Evolutionary conservation across 208 protist genomes (phyloP).

Genomic region (Leishmania major): DNA sequence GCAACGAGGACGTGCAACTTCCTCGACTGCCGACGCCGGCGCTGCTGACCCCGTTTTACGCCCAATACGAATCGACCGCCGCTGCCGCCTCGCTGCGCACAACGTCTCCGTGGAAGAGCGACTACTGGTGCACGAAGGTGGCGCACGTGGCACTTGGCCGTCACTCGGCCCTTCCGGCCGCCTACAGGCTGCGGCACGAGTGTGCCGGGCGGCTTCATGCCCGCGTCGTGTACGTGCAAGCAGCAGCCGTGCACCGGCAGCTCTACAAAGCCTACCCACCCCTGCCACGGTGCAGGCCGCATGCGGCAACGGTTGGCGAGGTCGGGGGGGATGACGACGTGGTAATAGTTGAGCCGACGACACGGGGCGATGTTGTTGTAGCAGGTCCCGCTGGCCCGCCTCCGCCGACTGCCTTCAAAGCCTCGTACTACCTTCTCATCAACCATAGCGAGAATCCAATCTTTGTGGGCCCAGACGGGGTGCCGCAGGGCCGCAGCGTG

Average conservation of each 20-base stretch:
- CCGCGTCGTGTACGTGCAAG: slow-evolving; percentile 56
- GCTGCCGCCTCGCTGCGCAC: slow-evolving; percentile 1
- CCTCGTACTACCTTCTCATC: slow-evolving; percentile 72
- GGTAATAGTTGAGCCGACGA: slow-evolving; percentile 10
- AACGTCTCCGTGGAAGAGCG: slow-evolving; percentile 18
- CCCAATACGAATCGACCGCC: slow-evolving; percentile 5
- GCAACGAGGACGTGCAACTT: slow-evolving; percentile 56
- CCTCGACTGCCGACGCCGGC: slow-evolving; percentile 48
- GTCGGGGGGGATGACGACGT: slow-evolving; percentile 15
- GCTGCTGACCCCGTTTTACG: slow-evolving; percentile 60
- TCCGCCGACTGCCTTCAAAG: slow-evolving; percentile 17
- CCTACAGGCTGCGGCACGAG: slow-evolving; percentile 46
- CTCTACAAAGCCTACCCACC: slow-evolving; percentile 16
- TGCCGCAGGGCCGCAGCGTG: slow-evolving; percentile 44
- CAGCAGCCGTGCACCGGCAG: slow-evolving; percentile 27
- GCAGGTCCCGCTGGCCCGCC: not conserved
- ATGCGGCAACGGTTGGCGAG: not conserved
- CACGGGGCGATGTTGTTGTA: no score
- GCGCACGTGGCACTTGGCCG: slow-evolving; percentile 72
- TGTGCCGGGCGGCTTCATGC: slow-evolving; percentile 75
- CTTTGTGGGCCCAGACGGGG: slow-evolving; percentile 47
- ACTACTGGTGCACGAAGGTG: slow-evolving; percentile 59
- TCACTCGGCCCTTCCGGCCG: slow-evolving; percentile 48
- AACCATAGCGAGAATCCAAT: slow-evolving; percentile 75
- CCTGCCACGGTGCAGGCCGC: not conserved